phyloP scores from a whole-genome alignment of 179 eudicot genomes.

The Actinidia chinensis region DNA sequence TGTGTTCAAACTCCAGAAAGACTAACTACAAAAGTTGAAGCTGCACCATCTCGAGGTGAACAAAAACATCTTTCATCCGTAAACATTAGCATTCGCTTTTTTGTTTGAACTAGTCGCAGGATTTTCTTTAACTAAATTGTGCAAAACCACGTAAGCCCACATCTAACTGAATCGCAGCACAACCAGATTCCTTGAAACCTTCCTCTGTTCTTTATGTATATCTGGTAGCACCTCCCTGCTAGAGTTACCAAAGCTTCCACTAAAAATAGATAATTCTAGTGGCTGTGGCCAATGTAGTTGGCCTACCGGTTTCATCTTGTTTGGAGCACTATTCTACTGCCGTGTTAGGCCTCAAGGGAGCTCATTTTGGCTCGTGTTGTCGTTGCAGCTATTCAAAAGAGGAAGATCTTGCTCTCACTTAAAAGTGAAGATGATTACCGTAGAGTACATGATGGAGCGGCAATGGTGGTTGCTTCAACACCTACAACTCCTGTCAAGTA shows the following conservation, averaged over 20 bases:
- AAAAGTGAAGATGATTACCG: background rate
- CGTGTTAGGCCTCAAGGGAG: constrained; percentile 44
- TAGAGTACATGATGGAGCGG: background rate
- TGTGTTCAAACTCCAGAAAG: constrained; percentile 5
- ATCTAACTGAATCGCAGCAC: constrained; percentile 23
- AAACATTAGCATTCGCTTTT: constrained; percentile 25
- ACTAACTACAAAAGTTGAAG: constrained; percentile 36
- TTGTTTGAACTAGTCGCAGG: constrained; percentile 21
- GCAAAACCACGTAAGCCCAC: constrained; percentile 28
- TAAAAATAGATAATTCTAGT: constrained; percentile 65
- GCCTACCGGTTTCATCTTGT: constrained; percentile 35
- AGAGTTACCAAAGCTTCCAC: constrained; percentile 39
- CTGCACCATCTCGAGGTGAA: constrained; percentile 12
- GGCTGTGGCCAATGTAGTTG: constrained; percentile 41
- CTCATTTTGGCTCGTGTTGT: constrained; percentile 52
- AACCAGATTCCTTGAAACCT: constrained; percentile 20
- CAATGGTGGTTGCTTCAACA: background rate
- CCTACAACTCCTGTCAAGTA: constrained; percentile 14
- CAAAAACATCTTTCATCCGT: constrained; percentile 28
- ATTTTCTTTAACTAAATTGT: constrained; percentile 27
- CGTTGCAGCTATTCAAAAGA: constrained; percentile 41
- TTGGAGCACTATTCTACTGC: constrained; percentile 37
- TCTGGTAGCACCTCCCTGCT: constrained; percentile 38
- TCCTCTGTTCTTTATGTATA: constrained; percentile 43
- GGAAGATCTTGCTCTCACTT: constrained; percentile 2